phyloP scores from a whole-genome alignment of 805 yeast genomes.

The Yarrowia osloensis region DNA sequence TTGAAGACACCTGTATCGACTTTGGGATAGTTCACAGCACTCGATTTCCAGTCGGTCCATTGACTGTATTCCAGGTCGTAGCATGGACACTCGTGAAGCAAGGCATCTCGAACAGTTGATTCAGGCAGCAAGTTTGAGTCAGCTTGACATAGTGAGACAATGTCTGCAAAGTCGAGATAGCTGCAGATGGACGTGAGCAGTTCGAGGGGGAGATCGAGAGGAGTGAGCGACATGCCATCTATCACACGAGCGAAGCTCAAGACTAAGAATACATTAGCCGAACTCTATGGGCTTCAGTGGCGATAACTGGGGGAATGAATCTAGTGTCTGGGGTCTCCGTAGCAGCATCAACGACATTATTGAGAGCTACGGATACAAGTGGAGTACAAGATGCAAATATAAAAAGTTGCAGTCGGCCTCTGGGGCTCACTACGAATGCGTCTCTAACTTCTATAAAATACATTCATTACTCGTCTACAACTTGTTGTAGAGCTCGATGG shows the following conservation, averaged over 20 bases:
- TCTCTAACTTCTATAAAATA: conserved; percentile 19
- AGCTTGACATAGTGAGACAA: too few species aligned
- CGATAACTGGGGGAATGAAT: too few species aligned
- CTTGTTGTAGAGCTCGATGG: conserved; percentile 17
- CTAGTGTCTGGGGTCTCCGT: too few species aligned
- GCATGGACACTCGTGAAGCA: neutral
- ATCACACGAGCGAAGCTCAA: too few species aligned
- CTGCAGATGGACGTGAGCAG: neutral
- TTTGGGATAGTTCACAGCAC: neutral
- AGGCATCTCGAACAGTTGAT: neutral
- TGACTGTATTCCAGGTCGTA: neutral
- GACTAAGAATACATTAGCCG: too few species aligned
- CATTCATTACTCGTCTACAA: neutral
- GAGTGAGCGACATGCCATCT: too few species aligned
- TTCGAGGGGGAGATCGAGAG: neutral
- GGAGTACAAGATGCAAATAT: too few species aligned
- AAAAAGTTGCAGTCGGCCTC: too few species aligned
- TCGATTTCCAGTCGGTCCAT: neutral
- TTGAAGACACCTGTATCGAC: neutral
- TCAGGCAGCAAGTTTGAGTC: neutral
- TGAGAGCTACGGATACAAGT: too few species aligned
- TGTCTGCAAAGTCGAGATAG: neutral
- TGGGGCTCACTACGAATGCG: too few species aligned
- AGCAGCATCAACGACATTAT: too few species aligned
- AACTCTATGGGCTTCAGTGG: too few species aligned